phyloP scores from a whole-genome alignment of 441 rosid species.

The Hura crepitans region DNA sequence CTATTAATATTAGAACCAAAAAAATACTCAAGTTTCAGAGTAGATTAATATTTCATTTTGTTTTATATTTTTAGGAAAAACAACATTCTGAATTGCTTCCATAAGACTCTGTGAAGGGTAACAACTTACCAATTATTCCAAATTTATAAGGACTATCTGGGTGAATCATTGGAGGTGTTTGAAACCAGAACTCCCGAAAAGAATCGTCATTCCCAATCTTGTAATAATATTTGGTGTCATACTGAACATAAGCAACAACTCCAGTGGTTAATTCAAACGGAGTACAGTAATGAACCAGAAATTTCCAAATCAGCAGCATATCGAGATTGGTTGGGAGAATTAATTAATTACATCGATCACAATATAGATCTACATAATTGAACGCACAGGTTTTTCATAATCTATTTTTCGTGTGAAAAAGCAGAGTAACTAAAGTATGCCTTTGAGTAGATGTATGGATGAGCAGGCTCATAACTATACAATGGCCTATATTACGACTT shows the following conservation, averaged over 20 bases:
- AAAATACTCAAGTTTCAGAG: neutral
- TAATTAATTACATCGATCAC: neutral
- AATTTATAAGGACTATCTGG: constrained; percentile 50
- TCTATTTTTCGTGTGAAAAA: neutral
- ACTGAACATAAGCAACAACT: constrained; percentile 31
- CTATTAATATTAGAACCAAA: neutral
- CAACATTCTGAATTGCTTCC: neutral
- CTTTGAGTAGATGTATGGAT: neutral
- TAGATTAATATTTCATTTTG: neutral
- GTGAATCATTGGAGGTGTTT: constrained; percentile 43
- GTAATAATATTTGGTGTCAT: constrained; percentile 54
- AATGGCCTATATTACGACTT: constrained; percentile 4
- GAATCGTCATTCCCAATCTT: constrained; percentile 47
- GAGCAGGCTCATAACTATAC: neutral
- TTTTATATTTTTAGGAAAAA: neutral
- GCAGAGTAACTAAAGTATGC: neutral
- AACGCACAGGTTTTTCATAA: neutral
- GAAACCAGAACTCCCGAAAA: constrained; percentile 56
- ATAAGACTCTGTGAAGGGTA: neutral
- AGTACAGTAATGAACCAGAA: neutral
- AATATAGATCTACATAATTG: constrained; percentile 2
- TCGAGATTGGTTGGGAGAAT: neutral
- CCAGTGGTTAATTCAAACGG: neutral
- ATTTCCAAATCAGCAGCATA: neutral
- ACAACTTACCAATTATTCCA: constrained; percentile 50